Base-by-base conservation (phyloP, 306 rosid genomes). In the Phaseolus lunatus region DNA sequence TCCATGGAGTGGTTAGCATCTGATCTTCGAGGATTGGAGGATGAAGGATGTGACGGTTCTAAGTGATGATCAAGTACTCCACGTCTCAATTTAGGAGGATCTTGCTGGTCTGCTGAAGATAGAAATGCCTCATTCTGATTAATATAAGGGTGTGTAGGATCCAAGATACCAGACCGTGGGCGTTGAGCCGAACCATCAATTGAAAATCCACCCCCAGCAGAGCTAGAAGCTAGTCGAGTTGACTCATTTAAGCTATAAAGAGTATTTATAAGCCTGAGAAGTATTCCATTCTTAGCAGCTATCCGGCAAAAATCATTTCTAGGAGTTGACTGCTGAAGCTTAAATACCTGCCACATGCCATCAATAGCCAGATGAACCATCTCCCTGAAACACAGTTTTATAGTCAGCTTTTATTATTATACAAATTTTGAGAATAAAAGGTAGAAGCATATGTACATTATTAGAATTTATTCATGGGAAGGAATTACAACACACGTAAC, bases 311-410 rank as follows among this genome's bases (percentile, higher is more conserved):
- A 96, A 81, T 91, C 97, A 85, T 96, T 92, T 85, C 92, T 91
- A 76, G 92, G 98, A 3, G 97, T 96, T 76, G 98, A 91, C 56
- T 92, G 92, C 87, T 96, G 98, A 84, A 96, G 99, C 92, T 92
- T 92, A 84, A 96, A 96, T 77, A 96, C 93, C 80, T 96, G 99
- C 99, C 99, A 96, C 96, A 96, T 96, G 87, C 99, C 97, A 37
- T 96, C 99, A 89, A 96, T 96, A 80, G 99, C 98, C 78, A 96
- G 91, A 86, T 96, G 99, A 82, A 92, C 98, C 99, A 96, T 96
- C 81, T 92, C 99, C 94, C 99, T 96, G 87, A 78, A 69, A 80
- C 70, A 85, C 44, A 72, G 81, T 72, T 54, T 19, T 43, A 71
- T 50, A 62, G 80, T 78, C 78, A 81, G 81, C 44, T 67, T 58